Base-by-base conservation (phyloP, 345 rosid species). In the Mercurialis annua region DNA sequence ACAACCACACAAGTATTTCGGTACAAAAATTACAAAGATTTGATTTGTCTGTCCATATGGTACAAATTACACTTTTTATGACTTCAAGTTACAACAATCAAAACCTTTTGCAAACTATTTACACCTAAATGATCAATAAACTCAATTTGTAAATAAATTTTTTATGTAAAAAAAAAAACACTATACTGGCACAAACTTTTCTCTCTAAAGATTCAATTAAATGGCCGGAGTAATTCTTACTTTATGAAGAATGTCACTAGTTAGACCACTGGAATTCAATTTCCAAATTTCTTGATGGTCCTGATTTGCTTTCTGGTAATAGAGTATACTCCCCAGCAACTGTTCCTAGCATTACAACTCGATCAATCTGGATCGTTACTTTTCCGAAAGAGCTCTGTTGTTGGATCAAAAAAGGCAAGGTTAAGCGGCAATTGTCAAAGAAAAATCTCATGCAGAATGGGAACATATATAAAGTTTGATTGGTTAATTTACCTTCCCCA, bases 401-500 rank as follows among this genome's bases (percentile, higher is more conserved):
- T 46, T 18, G 6, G 52, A 73, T 33, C 52, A 52, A 56, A 47
- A 21, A 11, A 11, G 18, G 51, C 26, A 1, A 8, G 20, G 56
- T 50, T 73, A 18, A 46, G 60, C 44, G 29, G 60, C 57, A 51
- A 30, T 8, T 23, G 26, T 52, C 12, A 15, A 11, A 72, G 18
- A 30, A 60, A 34, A 18, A 30, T 15, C 16, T 42, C 34, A 31
- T 18, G 34, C 8, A 43, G 12, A 62, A 31, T 8, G 43, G 30
- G 23, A 60, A 51, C 50, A 59, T 18, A 3, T 36, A 8, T 6
- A 46, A 14, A 40, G 34, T 15, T 47, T 21, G 10, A 27, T 73
- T n/a, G n/a, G n/a, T n/a, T n/a, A n/a, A n/a, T n/a, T n/a, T 81
- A 85, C 99, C 97, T 95, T 95, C 63, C 99, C 99, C 99, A 95